Evolutionary conservation across 2,329 filamentous ascomycete genomes (phyloP).

Genomic region (Xylariales sp.): DNA sequence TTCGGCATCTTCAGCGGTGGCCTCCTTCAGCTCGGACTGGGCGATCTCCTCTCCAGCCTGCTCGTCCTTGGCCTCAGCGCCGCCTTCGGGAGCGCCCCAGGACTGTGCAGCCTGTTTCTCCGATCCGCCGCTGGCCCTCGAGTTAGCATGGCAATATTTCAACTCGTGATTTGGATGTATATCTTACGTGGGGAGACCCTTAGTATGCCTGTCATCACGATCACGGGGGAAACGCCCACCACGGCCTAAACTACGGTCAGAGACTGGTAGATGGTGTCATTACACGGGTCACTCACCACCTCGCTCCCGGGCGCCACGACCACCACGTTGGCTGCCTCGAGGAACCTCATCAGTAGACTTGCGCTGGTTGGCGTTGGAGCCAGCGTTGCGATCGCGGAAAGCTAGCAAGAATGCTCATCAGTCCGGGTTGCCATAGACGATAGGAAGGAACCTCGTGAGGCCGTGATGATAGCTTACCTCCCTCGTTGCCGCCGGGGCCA

Average conservation of each 20-base stretch:
- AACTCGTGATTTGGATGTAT: not conserved
- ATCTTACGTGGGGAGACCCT: constrained; percentile 60
- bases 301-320: constrained; percentile 71
- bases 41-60: constrained; percentile 91
- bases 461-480: constrained; percentile 71
- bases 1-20: constrained; percentile 60
- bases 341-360: constrained; percentile 78
- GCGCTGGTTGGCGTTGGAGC: constrained; percentile 82
- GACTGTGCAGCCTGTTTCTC: constrained; percentile 90
- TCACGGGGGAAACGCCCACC: constrained; percentile 65
- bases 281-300: constrained; percentile 59
- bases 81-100: constrained; percentile 86
- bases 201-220: constrained; percentile 67
- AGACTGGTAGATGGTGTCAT: not conserved
- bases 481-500: constrained; percentile 80
- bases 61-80: constrained; percentile 90
- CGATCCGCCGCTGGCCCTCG: constrained; percentile 67
- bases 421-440: constrained; percentile 17
- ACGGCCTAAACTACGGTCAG: constrained; percentile 58
- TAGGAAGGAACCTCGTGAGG: not conserved
- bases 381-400: constrained; percentile 89
- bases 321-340: constrained; percentile 67
- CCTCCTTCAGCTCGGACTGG: constrained; percentile 82
- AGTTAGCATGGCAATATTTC: constrained; percentile 18
- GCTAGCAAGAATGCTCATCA: constrained; percentile 63